Conservation (phyloP, 2,329 filamentous ascomycete genomes). For the Colletotrichum sp. region DNA sequence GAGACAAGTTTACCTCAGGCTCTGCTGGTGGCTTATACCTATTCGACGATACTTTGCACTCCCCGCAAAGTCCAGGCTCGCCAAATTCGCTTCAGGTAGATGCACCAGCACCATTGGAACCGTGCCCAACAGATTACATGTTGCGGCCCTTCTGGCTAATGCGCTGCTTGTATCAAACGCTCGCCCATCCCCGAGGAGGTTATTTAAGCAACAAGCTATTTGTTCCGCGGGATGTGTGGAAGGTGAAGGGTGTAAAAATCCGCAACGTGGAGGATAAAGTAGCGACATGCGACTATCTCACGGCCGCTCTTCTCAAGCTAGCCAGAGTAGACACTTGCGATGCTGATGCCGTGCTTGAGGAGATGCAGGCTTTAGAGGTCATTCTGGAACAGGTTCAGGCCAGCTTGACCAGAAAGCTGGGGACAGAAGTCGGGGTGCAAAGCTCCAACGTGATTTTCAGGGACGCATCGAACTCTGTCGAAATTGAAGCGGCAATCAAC, state of each 20-base stretch:
- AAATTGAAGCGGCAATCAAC: constrained; percentile 44
- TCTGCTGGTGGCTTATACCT: constrained; percentile 75
- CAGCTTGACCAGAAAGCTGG: constrained; percentile 80
- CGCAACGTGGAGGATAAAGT: constrained; percentile 94
- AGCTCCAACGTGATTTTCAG: constrained; percentile 77
- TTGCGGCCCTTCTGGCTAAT: constrained; percentile 98
- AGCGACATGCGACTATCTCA: constrained; percentile 87
- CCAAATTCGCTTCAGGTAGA: constrained; percentile 67
- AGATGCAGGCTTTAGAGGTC: constrained; percentile 88
- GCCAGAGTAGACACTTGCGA: constrained; percentile 86
- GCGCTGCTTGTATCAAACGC: constrained; percentile 90
- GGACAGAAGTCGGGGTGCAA: constrained; percentile 89
- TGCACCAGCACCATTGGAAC: constrained; percentile 80
- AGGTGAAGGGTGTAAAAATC: constrained; percentile 90
- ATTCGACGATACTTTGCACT: constrained; percentile 84
- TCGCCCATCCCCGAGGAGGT: constrained; percentile 88
- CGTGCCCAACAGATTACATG: constrained; percentile 87
- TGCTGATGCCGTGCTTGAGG: constrained; percentile 88
- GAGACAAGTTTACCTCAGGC: constrained; percentile 59
- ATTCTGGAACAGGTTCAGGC: constrained; percentile 87
- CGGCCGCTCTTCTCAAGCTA: constrained; percentile 84
- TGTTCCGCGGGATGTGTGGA: constrained; percentile 91
- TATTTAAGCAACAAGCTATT: constrained; percentile 93
- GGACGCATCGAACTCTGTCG: constrained; percentile 59
- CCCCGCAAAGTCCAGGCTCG: constrained; percentile 66